phyloP scores from a whole-genome alignment of 1,284 basidiomycete species.

The Apiotrichum gamsii region DNA sequence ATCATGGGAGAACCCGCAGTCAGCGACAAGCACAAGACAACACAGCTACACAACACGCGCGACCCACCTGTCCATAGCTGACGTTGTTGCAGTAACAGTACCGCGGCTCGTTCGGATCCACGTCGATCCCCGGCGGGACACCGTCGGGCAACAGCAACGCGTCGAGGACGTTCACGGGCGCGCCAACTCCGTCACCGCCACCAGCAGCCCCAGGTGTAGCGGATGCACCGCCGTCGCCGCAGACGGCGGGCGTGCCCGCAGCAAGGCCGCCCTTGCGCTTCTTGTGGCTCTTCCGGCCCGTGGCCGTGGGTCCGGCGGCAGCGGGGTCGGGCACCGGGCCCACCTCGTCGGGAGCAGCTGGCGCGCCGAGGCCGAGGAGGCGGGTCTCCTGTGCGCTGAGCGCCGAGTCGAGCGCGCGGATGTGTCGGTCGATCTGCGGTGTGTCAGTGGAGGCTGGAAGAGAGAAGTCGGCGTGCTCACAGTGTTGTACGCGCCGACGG shows the following conservation, averaged over 20 bases:
- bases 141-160: too few relatives aligned
- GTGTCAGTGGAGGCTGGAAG: not conserved
- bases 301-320: slow-evolving; percentile 15
- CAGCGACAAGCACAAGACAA: too few relatives aligned
- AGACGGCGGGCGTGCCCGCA: not conserved
- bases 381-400: slow-evolving; percentile 40
- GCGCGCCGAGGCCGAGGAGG: slow-evolving; percentile 37
- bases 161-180: too few relatives aligned
- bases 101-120: slow-evolving; percentile 46
- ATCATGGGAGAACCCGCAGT: too few relatives aligned
- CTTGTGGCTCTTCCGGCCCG: slow-evolving; percentile 10
- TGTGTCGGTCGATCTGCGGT: slow-evolving; percentile 50
- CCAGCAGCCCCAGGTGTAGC: not conserved
- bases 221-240: too few relatives aligned
- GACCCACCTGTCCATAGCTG: slow-evolving; percentile 47
- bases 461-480: slow-evolving; percentile 21
- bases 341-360: too few relatives aligned
- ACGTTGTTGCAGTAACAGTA: slow-evolving; percentile 53
- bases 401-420: slow-evolving; percentile 51
- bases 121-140: slow-evolving; percentile 5
- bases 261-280: slow-evolving; percentile 4
- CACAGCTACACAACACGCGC: too few relatives aligned
- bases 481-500: slow-evolving; percentile 50
- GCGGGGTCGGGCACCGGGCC: slow-evolving; percentile 12
- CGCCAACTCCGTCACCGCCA: not conserved